Conservation (phyloP, 306 rosid genomes). For the Morella rubra region DNA sequence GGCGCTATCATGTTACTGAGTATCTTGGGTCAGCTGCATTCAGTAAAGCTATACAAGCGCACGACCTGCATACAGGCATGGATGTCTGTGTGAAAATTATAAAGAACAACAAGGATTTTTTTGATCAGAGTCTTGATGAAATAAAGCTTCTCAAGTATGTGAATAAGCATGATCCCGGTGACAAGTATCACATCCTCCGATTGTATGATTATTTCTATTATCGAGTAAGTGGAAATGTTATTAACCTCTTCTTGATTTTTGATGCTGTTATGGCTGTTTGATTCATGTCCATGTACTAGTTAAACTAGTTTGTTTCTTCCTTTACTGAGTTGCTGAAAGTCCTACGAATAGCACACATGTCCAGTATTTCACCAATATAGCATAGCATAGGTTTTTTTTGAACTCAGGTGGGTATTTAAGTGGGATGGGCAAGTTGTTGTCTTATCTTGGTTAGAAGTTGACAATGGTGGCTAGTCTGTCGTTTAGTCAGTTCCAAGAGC, state of each 20-base stretch:
- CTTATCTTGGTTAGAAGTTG: too few species aligned
- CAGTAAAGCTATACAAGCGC: constrained; percentile 99
- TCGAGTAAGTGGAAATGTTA: constrained; percentile 63
- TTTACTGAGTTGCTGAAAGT: background rate
- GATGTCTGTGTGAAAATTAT: constrained; percentile 98
- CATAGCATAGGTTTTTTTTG: too few species aligned
- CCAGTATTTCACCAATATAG: too few species aligned
- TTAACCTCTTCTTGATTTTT: constrained; percentile 16
- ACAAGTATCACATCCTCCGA: constrained; percentile 92
- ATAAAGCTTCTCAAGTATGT: constrained; percentile 98
- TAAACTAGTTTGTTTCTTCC: background rate
- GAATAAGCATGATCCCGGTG: constrained; percentile 95
- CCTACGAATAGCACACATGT: too few species aligned
- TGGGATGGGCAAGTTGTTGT: too few species aligned
- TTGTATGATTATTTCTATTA: constrained; percentile 95
- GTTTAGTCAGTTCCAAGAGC: too few species aligned
- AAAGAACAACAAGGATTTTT: constrained; percentile 99
- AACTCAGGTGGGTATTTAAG: too few species aligned
- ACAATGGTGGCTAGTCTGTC: too few species aligned
- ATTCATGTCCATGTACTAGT: background rate
- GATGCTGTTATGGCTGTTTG: constrained; percentile 4
- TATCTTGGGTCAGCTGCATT: constrained; percentile 99
- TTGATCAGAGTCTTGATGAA: constrained; percentile 99
- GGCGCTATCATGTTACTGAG: constrained; percentile 98
- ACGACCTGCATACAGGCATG: constrained; percentile 95